These are phyloP conservation scores for Paulownia fortunei DNA, from an alignment of 257 asterid genomes.

Conservation along the genomic window DNA sequence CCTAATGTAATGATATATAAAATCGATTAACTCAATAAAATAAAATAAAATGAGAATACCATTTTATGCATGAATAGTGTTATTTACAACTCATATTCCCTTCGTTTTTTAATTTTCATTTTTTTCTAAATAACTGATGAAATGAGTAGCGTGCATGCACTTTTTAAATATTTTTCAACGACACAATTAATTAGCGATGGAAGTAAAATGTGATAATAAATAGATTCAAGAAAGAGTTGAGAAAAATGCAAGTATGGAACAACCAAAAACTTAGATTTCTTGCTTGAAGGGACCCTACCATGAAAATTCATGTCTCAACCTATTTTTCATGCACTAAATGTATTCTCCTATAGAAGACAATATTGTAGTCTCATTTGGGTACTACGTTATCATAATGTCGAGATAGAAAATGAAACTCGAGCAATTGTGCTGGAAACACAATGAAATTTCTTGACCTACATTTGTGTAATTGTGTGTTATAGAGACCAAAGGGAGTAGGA, in stretches of 20 bases:
- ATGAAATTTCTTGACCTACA: slow-evolving; percentile 15
- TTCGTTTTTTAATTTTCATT: too few species aligned
- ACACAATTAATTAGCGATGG: neutral
- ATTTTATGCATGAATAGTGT: too few species aligned
- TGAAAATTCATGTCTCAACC: slow-evolving; percentile 17
- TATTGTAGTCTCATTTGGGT: slow-evolving; percentile 25
- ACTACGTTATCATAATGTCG: slow-evolving; percentile 32
- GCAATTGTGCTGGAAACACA: neutral
- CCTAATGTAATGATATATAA: too few species aligned
- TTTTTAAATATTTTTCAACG: neutral
- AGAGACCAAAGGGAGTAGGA: neutral
- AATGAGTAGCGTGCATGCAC: neutral
- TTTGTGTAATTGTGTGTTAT: neutral
- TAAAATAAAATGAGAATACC: too few species aligned
- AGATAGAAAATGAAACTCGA: neutral
- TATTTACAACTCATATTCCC: too few species aligned
- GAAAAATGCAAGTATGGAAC: neutral
- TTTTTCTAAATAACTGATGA: neutral
- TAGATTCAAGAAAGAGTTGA: neutral
- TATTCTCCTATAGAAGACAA: slow-evolving; percentile 15
- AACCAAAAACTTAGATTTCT: neutral
- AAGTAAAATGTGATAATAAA: slow-evolving; percentile 11
- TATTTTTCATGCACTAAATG: neutral
- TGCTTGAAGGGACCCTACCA: slow-evolving; percentile 27
- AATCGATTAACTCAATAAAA: too few species aligned